A percentile compares a stretch with the other conserved stretches of the same genome.
Evolutionary conservation across 2,329 filamentous ascomycete genomes (phyloP).

Genomic region (Fusarium nodosum): DNA sequence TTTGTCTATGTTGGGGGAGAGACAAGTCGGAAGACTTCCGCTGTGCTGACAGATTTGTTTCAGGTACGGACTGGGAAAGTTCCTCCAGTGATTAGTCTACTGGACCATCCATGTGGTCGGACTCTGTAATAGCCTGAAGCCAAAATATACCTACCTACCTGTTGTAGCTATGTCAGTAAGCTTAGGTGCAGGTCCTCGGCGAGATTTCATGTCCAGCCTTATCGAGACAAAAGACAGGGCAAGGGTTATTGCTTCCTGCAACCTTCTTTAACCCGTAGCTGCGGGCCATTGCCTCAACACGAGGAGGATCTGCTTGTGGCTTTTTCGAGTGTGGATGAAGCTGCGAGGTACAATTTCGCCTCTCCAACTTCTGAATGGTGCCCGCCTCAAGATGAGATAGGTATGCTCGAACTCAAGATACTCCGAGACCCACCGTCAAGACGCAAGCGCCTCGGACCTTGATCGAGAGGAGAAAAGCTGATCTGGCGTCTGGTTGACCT

Average conservation of each 20-base stretch:
- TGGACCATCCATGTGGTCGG: constrained; percentile 18
- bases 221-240: constrained; percentile 25
- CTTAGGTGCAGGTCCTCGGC: constrained; percentile 35
- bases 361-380: constrained; percentile 49
- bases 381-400: constrained; percentile 44
- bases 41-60: constrained; percentile 41
- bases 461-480: constrained; percentile 41
- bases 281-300: constrained; percentile 43
- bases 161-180: constrained; percentile 1
- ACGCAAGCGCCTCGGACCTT: constrained; percentile 50
- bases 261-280: constrained; percentile 13
- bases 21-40: constrained; percentile 28
- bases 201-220: constrained; percentile 36
- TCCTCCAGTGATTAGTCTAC: constrained; percentile 1
- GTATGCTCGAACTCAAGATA: constrained; percentile 29
- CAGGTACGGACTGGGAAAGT: constrained; percentile 42
- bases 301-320: constrained; percentile 45
- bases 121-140: constrained; percentile 20
- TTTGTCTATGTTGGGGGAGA: constrained; percentile 23
- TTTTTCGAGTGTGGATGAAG: constrained; percentile 26
- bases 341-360: constrained; percentile 42
- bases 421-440: constrained; percentile 39
- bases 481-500: constrained; percentile 10
- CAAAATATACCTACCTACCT: not conserved
- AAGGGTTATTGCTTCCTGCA: constrained; percentile 25